Evolutionary conservation across 352 stramenopile species (phyloP).

Genomic region (Globisporangium abappressorium): DNA sequence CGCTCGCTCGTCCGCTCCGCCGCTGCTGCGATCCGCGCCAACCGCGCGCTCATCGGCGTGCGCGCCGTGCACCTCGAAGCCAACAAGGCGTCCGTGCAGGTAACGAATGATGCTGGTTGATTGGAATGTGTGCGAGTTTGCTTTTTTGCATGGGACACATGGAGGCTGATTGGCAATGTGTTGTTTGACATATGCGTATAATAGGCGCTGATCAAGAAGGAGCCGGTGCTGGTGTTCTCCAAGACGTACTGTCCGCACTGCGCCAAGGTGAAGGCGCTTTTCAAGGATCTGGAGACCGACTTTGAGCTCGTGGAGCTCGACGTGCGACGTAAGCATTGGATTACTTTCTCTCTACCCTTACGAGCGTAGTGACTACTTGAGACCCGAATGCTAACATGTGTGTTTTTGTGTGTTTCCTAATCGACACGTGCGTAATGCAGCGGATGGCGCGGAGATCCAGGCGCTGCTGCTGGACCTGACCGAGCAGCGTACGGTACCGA

Average conservation of each 20-base stretch:
- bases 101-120: conserved; percentile 13
- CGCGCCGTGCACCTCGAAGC: conserved; percentile 63
- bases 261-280: conserved; percentile 84
- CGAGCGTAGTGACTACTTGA: not conserved
- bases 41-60: conserved; percentile 16
- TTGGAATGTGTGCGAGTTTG: not conserved
- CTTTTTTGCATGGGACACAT: not conserved
- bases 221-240: conserved; percentile 91
- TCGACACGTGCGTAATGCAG: conserved; percentile 17
- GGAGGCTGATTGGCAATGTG: not conserved
- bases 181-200: not conserved
- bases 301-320: conserved; percentile 76
- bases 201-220: conserved; percentile 58
- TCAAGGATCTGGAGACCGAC: conserved; percentile 70
- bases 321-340: conserved; percentile 31
- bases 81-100: conserved; percentile 53
- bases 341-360: not conserved
- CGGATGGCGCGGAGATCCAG: conserved; percentile 91
- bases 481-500: conserved; percentile 95
- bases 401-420: not conserved
- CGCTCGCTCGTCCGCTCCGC: conserved; percentile 3
- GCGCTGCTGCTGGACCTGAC: conserved; percentile 87
- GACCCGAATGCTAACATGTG: not conserved
- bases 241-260: conserved; percentile 96
- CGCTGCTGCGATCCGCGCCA: conserved; percentile 11